These are phyloP conservation scores for Barbarea vulgaris DNA, from an alignment of 345 rosid species.

Conservation along the genomic window DNA sequence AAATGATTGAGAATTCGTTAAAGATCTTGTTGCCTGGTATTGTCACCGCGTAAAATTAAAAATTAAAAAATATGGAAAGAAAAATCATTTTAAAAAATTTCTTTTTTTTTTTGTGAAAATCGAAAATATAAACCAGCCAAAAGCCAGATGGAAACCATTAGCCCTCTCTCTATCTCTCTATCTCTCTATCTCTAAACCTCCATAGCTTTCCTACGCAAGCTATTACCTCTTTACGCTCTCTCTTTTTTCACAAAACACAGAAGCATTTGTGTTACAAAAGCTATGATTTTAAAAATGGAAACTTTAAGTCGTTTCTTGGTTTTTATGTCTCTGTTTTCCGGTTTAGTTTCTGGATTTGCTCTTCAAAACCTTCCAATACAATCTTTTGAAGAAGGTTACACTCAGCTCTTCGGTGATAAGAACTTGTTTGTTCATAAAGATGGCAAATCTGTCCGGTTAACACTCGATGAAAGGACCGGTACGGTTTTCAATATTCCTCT, in stretches of 20 bases:
- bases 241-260: conserved; percentile 11
- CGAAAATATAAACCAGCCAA: conserved; percentile 40
- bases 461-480: conserved; percentile 94
- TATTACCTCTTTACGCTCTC: conserved; percentile 35
- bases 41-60: conserved; percentile 15
- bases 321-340: conserved; percentile 44
- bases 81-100: not conserved
- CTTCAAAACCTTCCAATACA: conserved; percentile 51
- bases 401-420: conserved; percentile 86
- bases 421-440: conserved; percentile 72
- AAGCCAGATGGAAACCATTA: conserved; percentile 45
- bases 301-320: conserved; percentile 40
- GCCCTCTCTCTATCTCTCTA: conserved; percentile 29
- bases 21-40: conserved; percentile 7
- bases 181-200: conserved; percentile 30
- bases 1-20: not conserved
- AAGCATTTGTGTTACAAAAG: not conserved
- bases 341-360: conserved; percentile 60
- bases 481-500: not conserved
- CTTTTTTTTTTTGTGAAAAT: not conserved
- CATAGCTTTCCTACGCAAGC: conserved; percentile 33
- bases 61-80: conserved; percentile 6
- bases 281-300: conserved; percentile 38
- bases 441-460: conserved; percentile 80
- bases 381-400: conserved; percentile 89